Base-by-base conservation (phyloP, 495 filamentous ascomycete genomes). In the Thozetella sp. region DNA sequence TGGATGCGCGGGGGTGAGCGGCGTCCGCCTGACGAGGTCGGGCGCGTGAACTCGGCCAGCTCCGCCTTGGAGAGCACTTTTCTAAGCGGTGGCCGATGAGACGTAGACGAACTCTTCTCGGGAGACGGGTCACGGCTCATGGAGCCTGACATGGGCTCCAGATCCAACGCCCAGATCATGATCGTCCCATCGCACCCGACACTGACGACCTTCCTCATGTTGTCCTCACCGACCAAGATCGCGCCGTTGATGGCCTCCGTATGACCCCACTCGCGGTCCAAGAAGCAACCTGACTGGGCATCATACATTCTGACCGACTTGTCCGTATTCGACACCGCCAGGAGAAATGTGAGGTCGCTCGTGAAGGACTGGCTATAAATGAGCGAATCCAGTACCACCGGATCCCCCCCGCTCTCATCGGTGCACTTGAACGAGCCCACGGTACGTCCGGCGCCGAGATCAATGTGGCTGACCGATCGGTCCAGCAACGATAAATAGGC, bases 291-390 rank as follows among this genome's bases (percentile, higher is more conserved):
- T 43, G 83, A 82, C 50, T 89, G 87, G 17, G 87, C 76, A 61
- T 96, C 90, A 69, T 99, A 98, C 2, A 98, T 75, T 22, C 95
- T 81, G 57, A 99, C 88, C 6, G 95, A 97, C 67, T 97, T 98
- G 70, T 99, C 95, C 2, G 90, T 96, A 62, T 90, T 92, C 6
- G 96, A 97, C 23, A 96, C 80, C 20, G 91, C 95, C 24, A 93
- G 75, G 56, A 99, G 80, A 50, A 94, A 78, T 11, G 79, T 66
- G 1, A 72, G 57, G 20, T 79, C 78, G 27, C 59, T 69, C 1
- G 69, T 61, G 0, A 60, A 65, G n/a, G 64, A 66, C 22, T 80
- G 74, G 19, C 82, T 79, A 53, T 89, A 78, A 19, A 86, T 85
- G 22, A 99, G 80, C 4, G 89, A 88, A 61, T 90, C 87, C 71